Evolutionary conservation across 1,139 yeast species (phyloP).

Genomic region (Suhomyces atakaporum): DNA sequence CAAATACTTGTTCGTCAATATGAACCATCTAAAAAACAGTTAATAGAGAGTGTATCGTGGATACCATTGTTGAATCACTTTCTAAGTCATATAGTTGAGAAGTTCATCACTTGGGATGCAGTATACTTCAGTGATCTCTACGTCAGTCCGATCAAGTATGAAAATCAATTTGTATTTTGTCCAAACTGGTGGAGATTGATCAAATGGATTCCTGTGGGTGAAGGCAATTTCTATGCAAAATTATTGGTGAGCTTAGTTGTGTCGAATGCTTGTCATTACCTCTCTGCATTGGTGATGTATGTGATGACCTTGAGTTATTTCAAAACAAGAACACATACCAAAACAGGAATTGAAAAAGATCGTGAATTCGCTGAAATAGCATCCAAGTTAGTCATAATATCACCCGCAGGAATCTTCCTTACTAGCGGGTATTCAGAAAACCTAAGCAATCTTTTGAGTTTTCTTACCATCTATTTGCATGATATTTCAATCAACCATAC

Average conservation of each 20-base stretch:
- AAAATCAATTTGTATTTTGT: slow-evolving; percentile 90
- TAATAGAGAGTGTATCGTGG: slow-evolving; percentile 6
- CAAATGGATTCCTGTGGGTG: slow-evolving; percentile 21
- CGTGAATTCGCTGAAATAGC: slow-evolving; percentile 9
- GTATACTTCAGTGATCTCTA: slow-evolving; percentile 72
- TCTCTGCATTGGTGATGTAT: slow-evolving; percentile 54
- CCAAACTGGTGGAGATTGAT: slow-evolving; percentile 71
- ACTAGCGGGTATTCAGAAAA: slow-evolving; percentile 80
- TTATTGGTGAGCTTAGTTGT: slow-evolving; percentile 47
- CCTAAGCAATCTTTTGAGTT: slow-evolving; percentile 62
- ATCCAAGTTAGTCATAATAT: slow-evolving; percentile 33
- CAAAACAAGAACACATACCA: slow-evolving; percentile 10
- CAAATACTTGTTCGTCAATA: slow-evolving; percentile 23
- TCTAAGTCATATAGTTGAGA: slow-evolving; percentile 35
- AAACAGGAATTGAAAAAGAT: slow-evolving; percentile 1
- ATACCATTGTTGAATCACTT: slow-evolving; percentile 6
- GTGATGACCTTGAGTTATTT: slow-evolving; percentile 37
- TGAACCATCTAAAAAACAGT: slow-evolving; percentile 8
- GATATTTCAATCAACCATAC: slow-evolving; percentile 32
- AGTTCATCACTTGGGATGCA: slow-evolving; percentile 79
- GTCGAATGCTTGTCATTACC: slow-evolving; percentile 56
- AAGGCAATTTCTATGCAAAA: slow-evolving; percentile 41
- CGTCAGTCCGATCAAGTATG: slow-evolving; percentile 54
- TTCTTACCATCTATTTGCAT: slow-evolving; percentile 58
- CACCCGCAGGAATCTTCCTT: slow-evolving; percentile 83